A percentile compares a stretch with the other conserved stretches of the same genome.
Evolutionary conservation across 1,284 basidiomycete species (phyloP).

Genomic region (Athelia psychrophila): DNA sequence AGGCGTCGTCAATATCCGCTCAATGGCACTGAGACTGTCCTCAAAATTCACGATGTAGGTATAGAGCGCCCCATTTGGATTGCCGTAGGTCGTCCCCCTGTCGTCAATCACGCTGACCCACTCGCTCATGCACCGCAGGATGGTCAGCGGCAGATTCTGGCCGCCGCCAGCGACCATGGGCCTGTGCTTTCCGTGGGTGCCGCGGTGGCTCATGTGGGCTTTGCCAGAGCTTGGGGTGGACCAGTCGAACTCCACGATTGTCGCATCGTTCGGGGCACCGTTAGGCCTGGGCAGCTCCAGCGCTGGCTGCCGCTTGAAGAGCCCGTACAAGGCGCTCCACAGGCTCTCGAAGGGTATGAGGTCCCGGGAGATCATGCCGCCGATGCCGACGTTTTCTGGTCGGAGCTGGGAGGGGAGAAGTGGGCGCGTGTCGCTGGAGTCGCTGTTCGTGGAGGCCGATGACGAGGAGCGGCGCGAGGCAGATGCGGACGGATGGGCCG

Average conservation of each 20-base stretch:
- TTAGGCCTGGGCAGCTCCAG: not conserved
- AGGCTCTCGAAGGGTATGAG: constrained; percentile 41
- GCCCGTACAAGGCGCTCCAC: constrained; percentile 14
- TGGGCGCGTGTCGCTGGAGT: constrained; percentile 19
- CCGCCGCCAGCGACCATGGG: constrained; percentile 36
- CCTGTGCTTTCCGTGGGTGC: constrained; percentile 26
- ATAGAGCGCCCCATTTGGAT: constrained; percentile 49
- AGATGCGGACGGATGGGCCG: constrained; percentile 13
- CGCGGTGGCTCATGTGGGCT: not conserved
- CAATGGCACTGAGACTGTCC: constrained; percentile 53
- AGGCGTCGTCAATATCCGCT: constrained; percentile 60
- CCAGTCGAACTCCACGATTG: too few species aligned
- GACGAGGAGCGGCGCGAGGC: constrained; percentile 15
- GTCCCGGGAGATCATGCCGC: constrained; percentile 31
- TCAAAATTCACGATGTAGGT: constrained; percentile 48
- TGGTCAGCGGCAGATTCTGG: constrained; percentile 48
- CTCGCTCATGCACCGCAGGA: constrained; percentile 51
- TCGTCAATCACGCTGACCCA: constrained; percentile 59
- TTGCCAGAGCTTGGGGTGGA: too few species aligned
- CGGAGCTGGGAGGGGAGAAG: constrained; percentile 26
- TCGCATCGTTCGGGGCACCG: not conserved
- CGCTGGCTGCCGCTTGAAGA: not conserved
- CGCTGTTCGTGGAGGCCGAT: constrained; percentile 15
- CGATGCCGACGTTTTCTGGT: constrained; percentile 14
- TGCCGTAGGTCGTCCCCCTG: constrained; percentile 49